Evolutionary conservation across 2,329 filamentous ascomycete genomes (phyloP), one percentile per base, ranked within the genome.

Genomic region (Nothophaeocryptopus gaeumannii): DNA sequence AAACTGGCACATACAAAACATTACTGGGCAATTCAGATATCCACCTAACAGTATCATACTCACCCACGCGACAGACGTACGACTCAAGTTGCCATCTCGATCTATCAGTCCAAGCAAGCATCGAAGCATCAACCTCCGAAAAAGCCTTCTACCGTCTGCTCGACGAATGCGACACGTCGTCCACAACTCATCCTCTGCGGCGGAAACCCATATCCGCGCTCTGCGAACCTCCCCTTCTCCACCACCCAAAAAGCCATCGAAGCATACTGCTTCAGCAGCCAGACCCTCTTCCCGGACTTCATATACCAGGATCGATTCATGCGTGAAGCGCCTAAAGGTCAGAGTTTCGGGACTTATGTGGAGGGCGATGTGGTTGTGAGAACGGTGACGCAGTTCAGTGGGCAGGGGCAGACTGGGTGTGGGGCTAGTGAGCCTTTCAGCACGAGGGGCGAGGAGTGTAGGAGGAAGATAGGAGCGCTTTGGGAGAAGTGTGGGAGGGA

Each of bases 11-110:
- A 8, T 44, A 44, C 10, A 52, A 55, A 38, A 55, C 53, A 1
- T 33, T 36, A 10, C 37, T 39, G 5, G 53, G 53, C n/a, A 45
- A 55, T 13, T 55, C 53, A 8, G 43, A 52, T 33, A 39, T 55
- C 29, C 29, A 34, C 20, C n/a, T 55, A 4, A 42, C 46, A 5
- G 47, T 55, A 12, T 45, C 41, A 8, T 45, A 42, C 7, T 29
- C 49, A 10, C 35, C 37, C 3, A 38, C 39, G 11, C 38, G 42
- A 39, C 39, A 45, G 9, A 41, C 38, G 1, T 42, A 45, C 16
- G 39, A 40, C 8, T 37, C 45, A 1, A 40, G 33, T 13, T 50
- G 48, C 47, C 35, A 16, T 29, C 30, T 44, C 10, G 47, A 50
- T n/a, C 3, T 13, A 11, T 12, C 20, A n/a, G 38, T 39, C 1